A percentile compares a stretch with the other conserved stretches of the same genome.
phyloP scores from a whole-genome alignment of 371 early-diverging fungal genomes.

The Cokeromyces recurvatus region DNA sequence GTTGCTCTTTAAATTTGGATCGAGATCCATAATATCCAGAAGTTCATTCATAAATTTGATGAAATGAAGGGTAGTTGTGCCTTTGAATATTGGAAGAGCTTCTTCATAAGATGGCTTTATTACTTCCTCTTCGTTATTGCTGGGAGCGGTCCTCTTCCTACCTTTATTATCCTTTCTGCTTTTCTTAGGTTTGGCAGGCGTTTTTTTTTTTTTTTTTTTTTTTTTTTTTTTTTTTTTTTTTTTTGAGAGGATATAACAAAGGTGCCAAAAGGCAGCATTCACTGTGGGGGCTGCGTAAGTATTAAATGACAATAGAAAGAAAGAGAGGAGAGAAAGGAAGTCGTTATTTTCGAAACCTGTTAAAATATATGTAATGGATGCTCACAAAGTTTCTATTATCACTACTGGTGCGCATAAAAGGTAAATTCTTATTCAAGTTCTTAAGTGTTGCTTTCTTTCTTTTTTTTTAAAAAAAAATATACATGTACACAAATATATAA shows the following conservation, averaged over 20 bases:
- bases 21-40: no score
- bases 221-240: slow-evolving; percentile 1
- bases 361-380: slow-evolving; percentile 60
- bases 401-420: slow-evolving; percentile 76
- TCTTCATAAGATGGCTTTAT: no score
- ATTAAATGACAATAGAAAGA: no score
- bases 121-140: no score
- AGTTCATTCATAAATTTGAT: no score
- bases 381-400: slow-evolving; percentile 76
- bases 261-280: slow-evolving; percentile 66
- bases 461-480: slow-evolving; percentile 41
- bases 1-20: no score
- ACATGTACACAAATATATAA: no score
- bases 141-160: neutral
- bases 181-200: no score
- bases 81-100: no score
- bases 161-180: no score
- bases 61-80: no score
- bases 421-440: slow-evolving; percentile 66
- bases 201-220: neutral
- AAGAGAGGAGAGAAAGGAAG: no score
- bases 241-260: slow-evolving; percentile 67
- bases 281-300: slow-evolving; percentile 64
- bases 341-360: neutral
- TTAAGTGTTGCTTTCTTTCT: slow-evolving; percentile 22